Evolutionary conservation across 1,139 yeast species (phyloP), one percentile per base, ranked within the genome.

Genomic region (Kodamaea sp.): DNA sequence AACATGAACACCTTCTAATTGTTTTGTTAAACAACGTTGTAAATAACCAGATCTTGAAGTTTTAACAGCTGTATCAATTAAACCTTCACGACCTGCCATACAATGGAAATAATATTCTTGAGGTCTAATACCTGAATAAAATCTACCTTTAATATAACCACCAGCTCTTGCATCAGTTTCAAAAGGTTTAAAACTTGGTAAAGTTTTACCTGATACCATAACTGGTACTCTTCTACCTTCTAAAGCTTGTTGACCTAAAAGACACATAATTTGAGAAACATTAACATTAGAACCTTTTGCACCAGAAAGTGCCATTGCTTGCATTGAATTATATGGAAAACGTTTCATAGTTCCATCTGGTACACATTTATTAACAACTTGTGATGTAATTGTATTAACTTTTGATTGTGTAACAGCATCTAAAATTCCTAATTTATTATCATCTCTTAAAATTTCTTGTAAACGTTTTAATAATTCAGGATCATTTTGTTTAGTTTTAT

Each of bases 61-160:
- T 69, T 94, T 94, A 50, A 94, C 98, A 40, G 99, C 98, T 43
- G 99, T 94, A 75, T 94, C 99, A 70, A 94, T 94, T 60, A 94
- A 79, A 69, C 99, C 99, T 76, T 94, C 99, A 74, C 99, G 84
- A 65, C 99, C 99, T 43, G 99, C 99, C 99, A 94, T 94, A 75
- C 98, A 92, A 72, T 94, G 99, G 92, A 94, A 94, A 60, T 90
- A 94, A 65, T 94, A 94, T 63, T 94, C 99, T 68, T 94, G 99
- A n/a, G 98, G 98, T 62, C 88, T 81, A 52, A 94, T 86, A 65
- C 98, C 98, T 29, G 97, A 88, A 65, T 89, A 92, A 81, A 94
- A 94, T 57, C 99, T 85, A 48, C 95, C 95, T 60, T 92, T 87
- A 60, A 94, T 88, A 61, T 89, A 94, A 41, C 99, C 99, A 74